Evolutionary conservation across 768 basidiomycete species (phyloP), one percentile per base, ranked within the genome.

Genomic region (Kondoa subrosea): DNA sequence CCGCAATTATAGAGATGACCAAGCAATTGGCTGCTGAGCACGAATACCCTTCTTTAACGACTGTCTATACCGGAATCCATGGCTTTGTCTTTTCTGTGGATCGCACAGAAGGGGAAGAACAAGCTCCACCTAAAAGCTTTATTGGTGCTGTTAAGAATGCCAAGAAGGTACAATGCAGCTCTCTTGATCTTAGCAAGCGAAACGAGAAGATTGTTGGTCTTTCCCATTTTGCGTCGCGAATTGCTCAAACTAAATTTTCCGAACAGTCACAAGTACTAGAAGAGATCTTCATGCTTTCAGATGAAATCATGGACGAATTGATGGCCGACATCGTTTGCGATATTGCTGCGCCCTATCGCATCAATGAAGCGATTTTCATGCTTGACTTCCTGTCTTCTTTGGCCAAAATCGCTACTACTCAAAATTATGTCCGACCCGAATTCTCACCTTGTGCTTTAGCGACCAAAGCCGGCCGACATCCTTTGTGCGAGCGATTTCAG

Each of bases 311-410:
- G 57, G 82, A 86, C 70, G 86, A 87, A 57, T 79, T 97, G 29
- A 83, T 89, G 1, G 79, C 80, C 0, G 82, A 86, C 59, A 83
- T 96, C 61, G 73, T 92, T 0, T 79, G 78, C 0, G 80, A 88
- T 67, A 82, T 91, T 56, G 87, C 89, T 29, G 86, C 84, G 50
- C 79, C 97, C 29, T 93, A 93, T 79, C 87, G 88, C 68, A 87
- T 87, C 4, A 88, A 89, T 0, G 95, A 97, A 79, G 90, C 90
- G 27, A 88, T 90, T 25, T 89, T 91, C 0, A 78, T 91, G 66
- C 77, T 93, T 0, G 95, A 99, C 74, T 86, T 97, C 81, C 77
- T 97, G 1, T 87, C 87, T 83, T 85, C 27, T 1, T 57, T 12
- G 58, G 60, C 65, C 15, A 40, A 68, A 25, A 50, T 61, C 1